A percentile compares a stretch with the other conserved stretches of the same genome.
These are phyloP conservation scores for Colletotrichum orchidophilum DNA, from an alignment of 2,329 filamentous ascomycete species.

Conservation along the genomic window DNA sequence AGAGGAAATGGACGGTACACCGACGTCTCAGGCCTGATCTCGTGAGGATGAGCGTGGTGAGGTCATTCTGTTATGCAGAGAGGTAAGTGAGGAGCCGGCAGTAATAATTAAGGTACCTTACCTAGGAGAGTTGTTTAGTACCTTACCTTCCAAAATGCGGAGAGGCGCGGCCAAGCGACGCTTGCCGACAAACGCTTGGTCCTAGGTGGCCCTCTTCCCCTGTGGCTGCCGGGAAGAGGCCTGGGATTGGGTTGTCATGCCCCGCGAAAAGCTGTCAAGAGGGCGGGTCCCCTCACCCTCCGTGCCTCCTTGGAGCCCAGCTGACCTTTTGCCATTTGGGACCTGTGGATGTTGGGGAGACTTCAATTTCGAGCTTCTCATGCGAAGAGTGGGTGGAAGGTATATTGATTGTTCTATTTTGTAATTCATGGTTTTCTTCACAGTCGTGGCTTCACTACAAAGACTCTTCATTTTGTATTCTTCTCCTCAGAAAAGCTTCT, in stretches of 20 bases:
- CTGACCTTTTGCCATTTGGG: neutral
- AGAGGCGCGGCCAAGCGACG: slow-evolving; percentile 30
- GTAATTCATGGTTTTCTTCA: no score
- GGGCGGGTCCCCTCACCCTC: neutral
- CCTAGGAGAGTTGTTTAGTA: neutral
- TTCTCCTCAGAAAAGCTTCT: neutral
- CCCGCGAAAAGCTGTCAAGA: slow-evolving; percentile 21
- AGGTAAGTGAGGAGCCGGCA: neutral
- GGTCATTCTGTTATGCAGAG: slow-evolving; percentile 28
- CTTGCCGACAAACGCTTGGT: slow-evolving; percentile 32
- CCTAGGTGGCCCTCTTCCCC: slow-evolving; percentile 3
- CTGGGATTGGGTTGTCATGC: slow-evolving; percentile 8
- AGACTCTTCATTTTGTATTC: neutral
- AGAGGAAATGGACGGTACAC: slow-evolving; percentile 16
- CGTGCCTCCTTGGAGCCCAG: neutral
- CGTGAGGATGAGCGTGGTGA: slow-evolving; percentile 32
- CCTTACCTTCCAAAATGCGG: slow-evolving; percentile 17
- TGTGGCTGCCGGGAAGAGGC: slow-evolving; percentile 19
- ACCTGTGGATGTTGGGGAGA: neutral
- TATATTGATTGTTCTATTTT: slow-evolving; percentile 11
- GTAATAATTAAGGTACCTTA: no score
- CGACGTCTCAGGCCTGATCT: slow-evolving; percentile 32
- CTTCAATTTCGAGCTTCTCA: slow-evolving; percentile 4
- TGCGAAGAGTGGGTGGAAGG: neutral
- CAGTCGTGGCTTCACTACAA: neutral